Conservation (phyloP, 1,284 basidiomycete species). For the Microbotryum lychnidis-dioicae region DNA sequence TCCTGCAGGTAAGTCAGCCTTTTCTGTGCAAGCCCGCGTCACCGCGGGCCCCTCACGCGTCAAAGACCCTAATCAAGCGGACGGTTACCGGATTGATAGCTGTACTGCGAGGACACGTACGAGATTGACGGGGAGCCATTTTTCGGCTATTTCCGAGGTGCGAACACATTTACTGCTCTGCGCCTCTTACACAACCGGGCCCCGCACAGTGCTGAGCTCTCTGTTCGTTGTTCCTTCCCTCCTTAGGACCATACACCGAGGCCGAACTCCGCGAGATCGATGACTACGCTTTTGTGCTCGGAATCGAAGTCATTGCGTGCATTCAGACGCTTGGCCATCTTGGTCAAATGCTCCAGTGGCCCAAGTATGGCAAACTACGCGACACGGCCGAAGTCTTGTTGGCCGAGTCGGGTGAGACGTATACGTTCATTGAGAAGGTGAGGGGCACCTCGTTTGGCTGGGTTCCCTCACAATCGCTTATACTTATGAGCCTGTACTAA, state of each 20-base stretch:
- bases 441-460: background rate
- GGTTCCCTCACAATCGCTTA: background rate
- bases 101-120: slow-evolving; percentile 38
- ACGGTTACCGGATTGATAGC: background rate
- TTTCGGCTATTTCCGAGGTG: slow-evolving; percentile 35
- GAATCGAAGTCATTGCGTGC: slow-evolving; percentile 35
- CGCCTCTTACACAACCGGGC: background rate
- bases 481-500: background rate
- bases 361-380: slow-evolving; percentile 37
- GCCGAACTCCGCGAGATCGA: slow-evolving; percentile 39
- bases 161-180: background rate
- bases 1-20: slow-evolving; percentile 32
- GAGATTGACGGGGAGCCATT: slow-evolving; percentile 41
- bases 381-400: slow-evolving; percentile 42
- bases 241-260: slow-evolving; percentile 28
- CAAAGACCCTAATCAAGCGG: background rate
- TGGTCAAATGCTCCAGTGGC: slow-evolving; percentile 44
- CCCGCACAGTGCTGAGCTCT: background rate
- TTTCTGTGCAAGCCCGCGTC: too few species aligned
- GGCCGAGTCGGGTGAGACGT: slow-evolving; percentile 38
- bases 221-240: background rate
- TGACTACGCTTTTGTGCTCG: slow-evolving; percentile 36
- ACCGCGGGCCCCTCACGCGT: too few species aligned
- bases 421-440: slow-evolving; percentile 38
- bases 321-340: slow-evolving; percentile 43